Evolutionary conservation across 371 early-diverging fungal species (phyloP).

Genomic region (Mucor indicus): DNA sequence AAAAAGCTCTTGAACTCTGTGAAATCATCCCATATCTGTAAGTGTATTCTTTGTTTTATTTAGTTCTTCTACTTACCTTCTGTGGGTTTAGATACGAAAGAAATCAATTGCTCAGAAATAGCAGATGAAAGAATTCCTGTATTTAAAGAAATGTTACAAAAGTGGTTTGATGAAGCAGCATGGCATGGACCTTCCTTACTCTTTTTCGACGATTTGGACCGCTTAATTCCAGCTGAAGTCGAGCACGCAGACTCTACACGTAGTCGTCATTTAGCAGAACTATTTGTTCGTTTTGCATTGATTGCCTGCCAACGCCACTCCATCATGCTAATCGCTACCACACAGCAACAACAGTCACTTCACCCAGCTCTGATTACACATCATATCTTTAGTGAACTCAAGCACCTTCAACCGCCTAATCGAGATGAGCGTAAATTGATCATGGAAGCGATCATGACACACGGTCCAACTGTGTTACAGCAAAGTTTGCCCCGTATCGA

Average conservation of each 20-base stretch:
- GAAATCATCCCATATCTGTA: constrained; percentile 53
- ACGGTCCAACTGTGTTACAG: constrained; percentile 29
- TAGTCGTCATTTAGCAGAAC: constrained; percentile 68
- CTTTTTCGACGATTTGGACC: constrained; percentile 97
- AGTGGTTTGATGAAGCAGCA: constrained; percentile 67
- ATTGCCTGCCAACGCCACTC: constrained; percentile 47
- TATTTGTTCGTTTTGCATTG: constrained; percentile 51
- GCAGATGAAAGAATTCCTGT: constrained; percentile 62
- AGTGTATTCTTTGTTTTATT: constrained; percentile 13
- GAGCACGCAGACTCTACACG: constrained; percentile 77
- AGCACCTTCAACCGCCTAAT: constrained; percentile 67
- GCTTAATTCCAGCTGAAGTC: constrained; percentile 81
- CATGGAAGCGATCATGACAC: constrained; percentile 54
- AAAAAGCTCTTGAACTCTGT: constrained; percentile 45
- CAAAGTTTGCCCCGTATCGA: constrained; percentile 55
- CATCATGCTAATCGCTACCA: constrained; percentile 67
- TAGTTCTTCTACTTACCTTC: background rate
- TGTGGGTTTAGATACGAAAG: constrained; percentile 37
- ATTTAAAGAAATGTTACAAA: constrained; percentile 62
- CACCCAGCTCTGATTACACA: constrained; percentile 60
- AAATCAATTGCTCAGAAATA: constrained; percentile 64
- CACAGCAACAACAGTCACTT: constrained; percentile 66
- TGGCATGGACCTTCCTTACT: constrained; percentile 83
- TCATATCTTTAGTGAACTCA: constrained; percentile 68
- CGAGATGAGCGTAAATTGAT: constrained; percentile 69